phyloP scores from a whole-genome alignment of 116 monocot species.

The Thalassia testudinum region DNA sequence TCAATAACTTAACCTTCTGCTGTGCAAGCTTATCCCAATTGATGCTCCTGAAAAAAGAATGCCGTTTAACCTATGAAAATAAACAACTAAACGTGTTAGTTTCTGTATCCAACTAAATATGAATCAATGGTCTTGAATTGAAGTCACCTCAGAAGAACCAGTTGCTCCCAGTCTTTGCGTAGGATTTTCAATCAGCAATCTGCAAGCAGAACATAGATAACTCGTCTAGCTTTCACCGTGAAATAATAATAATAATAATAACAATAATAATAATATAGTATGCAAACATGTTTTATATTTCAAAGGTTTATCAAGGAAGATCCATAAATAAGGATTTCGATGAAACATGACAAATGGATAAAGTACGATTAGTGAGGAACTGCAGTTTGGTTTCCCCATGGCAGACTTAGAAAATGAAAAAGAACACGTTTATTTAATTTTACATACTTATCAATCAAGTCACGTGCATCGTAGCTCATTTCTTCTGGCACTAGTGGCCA shows the following conservation, averaged over 20 bases:
- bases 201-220: conserved; percentile 5
- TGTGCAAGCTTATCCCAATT: conserved; percentile 91
- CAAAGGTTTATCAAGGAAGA: too few relatives aligned
- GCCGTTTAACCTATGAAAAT: conserved; percentile 70
- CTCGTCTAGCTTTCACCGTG: too few relatives aligned
- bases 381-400: too few relatives aligned
- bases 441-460: conserved; percentile 84
- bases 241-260: too few relatives aligned
- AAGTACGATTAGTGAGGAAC: too few relatives aligned
- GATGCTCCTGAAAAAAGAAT: conserved; percentile 75
- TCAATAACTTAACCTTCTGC: conserved; percentile 52
- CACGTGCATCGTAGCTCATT: conserved; percentile 66
- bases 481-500: conserved; percentile 88
- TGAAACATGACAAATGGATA: too few relatives aligned
- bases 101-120: too few relatives aligned
- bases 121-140: background rate
- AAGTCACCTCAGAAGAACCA: conserved; percentile 72
- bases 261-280: too few relatives aligned
- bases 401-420: too few relatives aligned
- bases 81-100: background rate
- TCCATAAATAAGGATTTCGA: too few relatives aligned
- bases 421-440: too few relatives aligned
- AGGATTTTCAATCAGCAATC: conserved; percentile 77
- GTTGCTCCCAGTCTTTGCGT: conserved; percentile 91
- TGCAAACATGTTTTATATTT: too few relatives aligned